Percentiles rank a stretch among this genome's conserved stretches.
phyloP scores from a whole-genome alignment of 345 rosid species.

The Eucalyptus pauciflora region DNA sequence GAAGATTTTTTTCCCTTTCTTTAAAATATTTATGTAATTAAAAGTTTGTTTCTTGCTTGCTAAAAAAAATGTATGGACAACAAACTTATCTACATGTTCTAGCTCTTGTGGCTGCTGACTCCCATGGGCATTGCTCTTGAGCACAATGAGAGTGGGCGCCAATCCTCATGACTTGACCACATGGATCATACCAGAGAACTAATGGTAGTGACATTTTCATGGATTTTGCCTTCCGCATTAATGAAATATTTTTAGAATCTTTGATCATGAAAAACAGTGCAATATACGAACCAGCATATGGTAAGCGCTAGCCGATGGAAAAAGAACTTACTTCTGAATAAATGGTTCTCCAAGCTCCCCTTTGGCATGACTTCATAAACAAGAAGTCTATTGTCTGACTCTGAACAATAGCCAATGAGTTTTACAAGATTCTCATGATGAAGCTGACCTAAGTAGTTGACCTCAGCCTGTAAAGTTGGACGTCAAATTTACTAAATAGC shows the following conservation, averaged over 20 bases:
- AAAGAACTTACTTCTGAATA: slow-evolving; percentile 60
- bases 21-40: neutral
- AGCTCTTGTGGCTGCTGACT: neutral
- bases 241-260: neutral
- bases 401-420: slow-evolving; percentile 71
- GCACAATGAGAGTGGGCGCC: neutral
- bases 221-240: neutral
- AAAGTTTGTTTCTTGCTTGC: neutral
- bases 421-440: slow-evolving; percentile 76
- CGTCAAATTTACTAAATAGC: neutral
- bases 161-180: neutral
- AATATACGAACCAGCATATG: neutral
- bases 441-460: slow-evolving; percentile 69
- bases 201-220: neutral
- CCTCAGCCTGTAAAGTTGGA: slow-evolving; percentile 50
- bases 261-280: neutral
- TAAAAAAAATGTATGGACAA: neutral
- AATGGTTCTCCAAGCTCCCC: slow-evolving; percentile 85
- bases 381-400: slow-evolving; percentile 53
- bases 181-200: neutral
- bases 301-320: neutral
- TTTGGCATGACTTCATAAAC: slow-evolving; percentile 82
- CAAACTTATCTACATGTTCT: neutral
- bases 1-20: neutral
- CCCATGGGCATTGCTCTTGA: neutral